Conservation (phyloP, 805 yeast genomes). For the Soucietia sequanensis region DNA sequence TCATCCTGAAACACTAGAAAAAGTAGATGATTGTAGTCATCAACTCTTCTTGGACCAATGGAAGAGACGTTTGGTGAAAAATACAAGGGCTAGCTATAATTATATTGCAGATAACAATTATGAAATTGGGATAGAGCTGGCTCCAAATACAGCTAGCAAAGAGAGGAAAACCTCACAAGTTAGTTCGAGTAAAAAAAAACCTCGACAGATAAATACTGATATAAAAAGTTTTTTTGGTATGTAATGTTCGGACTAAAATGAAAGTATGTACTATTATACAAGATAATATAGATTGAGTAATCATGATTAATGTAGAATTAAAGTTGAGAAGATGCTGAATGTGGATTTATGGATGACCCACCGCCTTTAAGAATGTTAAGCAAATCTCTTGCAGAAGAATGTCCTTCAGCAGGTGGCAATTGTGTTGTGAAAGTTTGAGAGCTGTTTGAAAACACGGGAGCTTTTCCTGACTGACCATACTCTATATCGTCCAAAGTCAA, state of each 20-base stretch:
- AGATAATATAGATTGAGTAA: not conserved
- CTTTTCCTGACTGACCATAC: not conserved
- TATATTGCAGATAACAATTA: constrained; percentile 7
- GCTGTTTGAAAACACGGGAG: not conserved
- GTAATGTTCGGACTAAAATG: constrained; percentile 7
- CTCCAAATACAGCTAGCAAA: not conserved
- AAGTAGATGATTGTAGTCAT: too few species aligned
- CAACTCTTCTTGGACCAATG: too few species aligned
- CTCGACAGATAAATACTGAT: constrained; percentile 9
- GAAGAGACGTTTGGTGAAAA: too few species aligned
- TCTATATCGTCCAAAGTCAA: constrained; percentile 10
- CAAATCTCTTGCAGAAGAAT: constrained; percentile 20
- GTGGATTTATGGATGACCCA: not conserved
- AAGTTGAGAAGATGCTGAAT: constrained; percentile 2
- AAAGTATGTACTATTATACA: constrained; percentile 3
- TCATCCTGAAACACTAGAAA: constrained; percentile 11
- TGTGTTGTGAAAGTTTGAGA: not conserved
- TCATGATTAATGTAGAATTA: constrained; percentile 1
- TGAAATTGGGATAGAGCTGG: not conserved
- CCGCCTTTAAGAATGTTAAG: constrained; percentile 20
- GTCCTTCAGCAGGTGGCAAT: not conserved
- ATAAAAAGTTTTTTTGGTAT: constrained; percentile 17
- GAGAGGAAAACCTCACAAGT: constrained; percentile 1
- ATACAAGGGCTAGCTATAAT: too few species aligned
- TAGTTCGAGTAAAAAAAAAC: constrained; percentile 5